Base-by-base conservation (phyloP, 106 monocot species). In the Dendrobium catenatum region DNA sequence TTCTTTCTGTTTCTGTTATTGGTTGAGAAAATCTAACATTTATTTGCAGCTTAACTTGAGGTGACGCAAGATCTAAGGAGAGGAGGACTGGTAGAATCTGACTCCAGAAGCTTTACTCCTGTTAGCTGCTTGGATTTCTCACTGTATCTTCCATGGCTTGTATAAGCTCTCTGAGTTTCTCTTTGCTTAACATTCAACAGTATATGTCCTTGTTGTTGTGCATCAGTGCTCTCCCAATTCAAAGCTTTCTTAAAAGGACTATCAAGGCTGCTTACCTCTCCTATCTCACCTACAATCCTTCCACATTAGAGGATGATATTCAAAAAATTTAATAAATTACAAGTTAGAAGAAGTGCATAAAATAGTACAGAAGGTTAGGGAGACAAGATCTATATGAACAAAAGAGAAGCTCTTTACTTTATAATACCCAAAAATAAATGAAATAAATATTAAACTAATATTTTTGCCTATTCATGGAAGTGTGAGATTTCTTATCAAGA, bases 31-130 rank as follows among this genome's bases (percentile, higher is more conserved):
- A 58, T 91, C 89, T 73, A 90, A 26, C 83, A 85, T 81, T 74
- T 54, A n/a, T n/a, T n/a, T 89, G 86, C 79, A 84, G 83, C 88
- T 89, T 24, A 84, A 79, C 79, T 82, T 20, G 90, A 82, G 1
- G 90, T 95, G 73, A 88, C 73, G 73, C 88, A 91, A 48, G 95
- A 95, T 43, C 79, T 85, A 13, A 13, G 92, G 85, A 56, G 94
- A 94, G 9, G 91, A 90, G 54, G 54, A 78, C 76, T 31, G 80
- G 86, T 33, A 85, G 56, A 42, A 89, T 26, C 64, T n/a, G 64
- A 26, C 64, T 64, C 64, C 64, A 2, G 64, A 79, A 77, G 79
- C 76, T 41, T 79, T 24, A 44, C 64, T 19, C 37, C 72, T 24
- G 51, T 29, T 29, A 9, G 72, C 17, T 41, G 72, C 29, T 13